Evolutionary conservation across 441 rosid genomes (phyloP).

Genomic region (Geranium incanum): DNA sequence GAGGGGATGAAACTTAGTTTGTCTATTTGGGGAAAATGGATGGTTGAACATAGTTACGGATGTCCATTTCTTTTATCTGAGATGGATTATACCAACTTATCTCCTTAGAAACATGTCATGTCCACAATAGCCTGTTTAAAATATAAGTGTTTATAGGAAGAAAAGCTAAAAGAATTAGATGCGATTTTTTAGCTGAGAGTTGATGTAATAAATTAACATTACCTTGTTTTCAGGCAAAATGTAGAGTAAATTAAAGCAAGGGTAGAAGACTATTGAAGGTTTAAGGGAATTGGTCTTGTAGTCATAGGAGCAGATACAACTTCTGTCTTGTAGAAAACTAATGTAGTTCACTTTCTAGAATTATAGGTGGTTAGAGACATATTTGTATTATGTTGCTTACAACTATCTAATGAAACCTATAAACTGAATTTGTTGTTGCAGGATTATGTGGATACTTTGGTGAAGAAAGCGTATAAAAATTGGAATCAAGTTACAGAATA

Average conservation of each 20-base stretch:
- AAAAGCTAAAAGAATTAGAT: background rate
- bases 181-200: background rate
- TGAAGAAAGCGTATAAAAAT: conserved; percentile 94
- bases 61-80: background rate
- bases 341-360: background rate
- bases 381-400: background rate
- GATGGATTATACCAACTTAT: background rate
- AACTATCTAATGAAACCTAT: background rate
- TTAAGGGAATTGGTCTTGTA: background rate
- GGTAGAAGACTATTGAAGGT: background rate
- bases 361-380: background rate
- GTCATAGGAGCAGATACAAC: background rate
- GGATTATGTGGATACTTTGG: conserved; percentile 75
- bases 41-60: background rate
- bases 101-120: background rate
- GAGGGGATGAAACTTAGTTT: background rate
- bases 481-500: conserved; percentile 83
- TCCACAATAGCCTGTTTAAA: background rate
- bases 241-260: background rate
- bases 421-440: conserved; percentile 30
- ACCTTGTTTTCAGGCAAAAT: background rate
- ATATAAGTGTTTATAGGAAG: background rate
- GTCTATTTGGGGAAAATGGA: background rate
- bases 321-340: background rate
- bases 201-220: background rate